Base-by-base conservation (phyloP, 2,329 filamentous ascomycete genomes). In the Fusarium mexicanum region DNA sequence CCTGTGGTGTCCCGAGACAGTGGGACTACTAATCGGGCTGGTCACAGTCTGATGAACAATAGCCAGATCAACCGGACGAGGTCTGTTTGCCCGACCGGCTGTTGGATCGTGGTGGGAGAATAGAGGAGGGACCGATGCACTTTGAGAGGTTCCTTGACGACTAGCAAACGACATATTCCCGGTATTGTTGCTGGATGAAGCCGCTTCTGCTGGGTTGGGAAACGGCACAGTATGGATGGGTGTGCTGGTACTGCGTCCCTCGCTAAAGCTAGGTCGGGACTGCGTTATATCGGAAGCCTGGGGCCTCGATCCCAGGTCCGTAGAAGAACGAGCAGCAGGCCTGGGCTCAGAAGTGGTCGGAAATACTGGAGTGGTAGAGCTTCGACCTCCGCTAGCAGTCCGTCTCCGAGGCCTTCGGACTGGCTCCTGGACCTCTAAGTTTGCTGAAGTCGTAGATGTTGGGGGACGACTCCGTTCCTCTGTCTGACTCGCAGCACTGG, bases 281-380 rank as follows among this genome's bases (percentile, higher is more conserved):
- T 79, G 73, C 5, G 80, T 75, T 9, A 82, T 74, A 31, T 86
- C 85, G 20, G 82, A 78, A 14, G 81, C 81, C 29, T 83, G 83
- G 12, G 86, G 80, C 47, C 85, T 84, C 10, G 85, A 71, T 6
- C 83, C 82, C 14, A 94, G 83, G 77, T 95, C 92, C 5, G 90
- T 92, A 53, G 91, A 89, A 24, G 93, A 94, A 29, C 89, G 87
- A 29, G 88, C 85, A 18, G 89, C 87, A 47, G 87, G 86, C 59
- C 86, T 84, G 33, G 84, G 78, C 18, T 87, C 84, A 35, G 84
- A 78, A 46, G 85, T 79, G 5, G 84, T 80, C 22, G 83, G 80
- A 58, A 83, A 82, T 24, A 84, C 76, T 6, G 88, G 86, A 6
- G 87, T 81, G 11, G 88, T 91, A 12, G 86, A 83, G 71, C 88